Base-by-base conservation (phyloP, 805 yeast genomes). In the Priceomyces castillae region DNA sequence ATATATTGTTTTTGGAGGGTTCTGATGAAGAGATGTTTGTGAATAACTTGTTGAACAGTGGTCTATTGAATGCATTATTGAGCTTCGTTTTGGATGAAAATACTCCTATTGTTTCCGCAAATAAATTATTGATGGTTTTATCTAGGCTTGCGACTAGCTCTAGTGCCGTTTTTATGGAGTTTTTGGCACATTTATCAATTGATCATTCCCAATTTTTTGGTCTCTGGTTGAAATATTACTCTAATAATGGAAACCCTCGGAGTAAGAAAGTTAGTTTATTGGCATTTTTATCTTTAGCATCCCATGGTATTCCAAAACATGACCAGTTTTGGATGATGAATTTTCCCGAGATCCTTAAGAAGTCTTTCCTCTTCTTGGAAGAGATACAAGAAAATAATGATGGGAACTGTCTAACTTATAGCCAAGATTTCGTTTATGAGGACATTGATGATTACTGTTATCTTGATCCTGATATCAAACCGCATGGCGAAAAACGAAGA, bases 241-340 rank as follows among this genome's bases (percentile, higher is more conserved):
- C 58, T 44, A 78, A 78, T 46, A 76, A 86, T 44, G 86, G 84
- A 34, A 89, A 83, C 53, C 90, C 95, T 1, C 74, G 87, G 46
- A 79, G 81, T 51, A 80, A 85, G 48, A 92, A 92, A 61, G 66
- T 84, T 41, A 80, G 77, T 50, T 65, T 82, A 2, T 59, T 87
- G 46, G 94, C 87, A 0, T 59, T 86, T 7, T 65, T 84, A 2
- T 64, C 82, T 9, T 52, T 85, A 40, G 51, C 78, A 10, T 61
- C 73, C 20, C 61, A 43, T 53, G 72, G 61, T 1, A 50, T 61
- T 2, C 53, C 61, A 5, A 50, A 54, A 43, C 58, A 56, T 26
- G 47, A 44, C 50, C 58, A 42, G 43, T 46, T 40, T 47, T 55
- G 49, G 18, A 49, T 37, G 44, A 53, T 37, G 51, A 54, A 49